Conservation (phyloP, 2,329 filamentous ascomycete species). For the Sarocladium brachiariae region DNA sequence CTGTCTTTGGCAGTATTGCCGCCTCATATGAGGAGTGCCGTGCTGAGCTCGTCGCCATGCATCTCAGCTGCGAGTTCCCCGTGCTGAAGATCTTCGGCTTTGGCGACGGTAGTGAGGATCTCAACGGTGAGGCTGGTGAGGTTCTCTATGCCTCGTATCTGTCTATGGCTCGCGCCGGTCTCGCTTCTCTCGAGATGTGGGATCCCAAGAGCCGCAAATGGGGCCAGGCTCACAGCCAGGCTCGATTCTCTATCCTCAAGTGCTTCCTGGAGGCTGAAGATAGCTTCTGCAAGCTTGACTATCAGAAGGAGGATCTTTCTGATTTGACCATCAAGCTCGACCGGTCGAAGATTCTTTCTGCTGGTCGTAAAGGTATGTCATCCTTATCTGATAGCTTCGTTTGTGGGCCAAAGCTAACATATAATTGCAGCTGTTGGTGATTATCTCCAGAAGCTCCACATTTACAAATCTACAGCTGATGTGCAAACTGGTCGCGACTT, state of each 20-base stretch:
- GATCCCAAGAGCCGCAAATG: conserved; percentile 85
- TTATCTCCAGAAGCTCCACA: conserved; percentile 84
- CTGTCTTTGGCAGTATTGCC: conserved; percentile 81
- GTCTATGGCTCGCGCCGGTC: conserved; percentile 87
- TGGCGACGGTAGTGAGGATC: conserved; percentile 66
- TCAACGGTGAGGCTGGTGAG: conserved; percentile 72
- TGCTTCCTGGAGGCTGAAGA: conserved; percentile 82
- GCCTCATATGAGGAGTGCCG: conserved; percentile 92
- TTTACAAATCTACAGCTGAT: conserved; percentile 89
- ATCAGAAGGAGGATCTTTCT: conserved; percentile 65
- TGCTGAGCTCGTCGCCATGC: conserved; percentile 91
- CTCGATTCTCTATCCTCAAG: conserved; percentile 78
- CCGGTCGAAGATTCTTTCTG: conserved; percentile 76
- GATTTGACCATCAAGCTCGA: conserved; percentile 80
- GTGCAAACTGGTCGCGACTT: conserved; percentile 68
- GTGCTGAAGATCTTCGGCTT: conserved; percentile 90
- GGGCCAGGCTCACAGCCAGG: conserved; percentile 90
- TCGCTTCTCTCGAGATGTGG: conserved; percentile 88
- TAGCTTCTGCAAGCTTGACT: conserved; percentile 77
- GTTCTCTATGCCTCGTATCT: conserved; percentile 85
- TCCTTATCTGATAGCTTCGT: conserved; percentile 3
- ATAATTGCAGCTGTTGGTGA: conserved; percentile 59
- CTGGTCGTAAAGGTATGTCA: conserved; percentile 59
- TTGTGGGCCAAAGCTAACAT: too few relatives aligned
- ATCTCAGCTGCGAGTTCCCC: conserved; percentile 77